Evolutionary conservation across 257 asterid species (phyloP), one percentile per base, ranked within the genome.

Genomic region (Linderniella brevidens): DNA sequence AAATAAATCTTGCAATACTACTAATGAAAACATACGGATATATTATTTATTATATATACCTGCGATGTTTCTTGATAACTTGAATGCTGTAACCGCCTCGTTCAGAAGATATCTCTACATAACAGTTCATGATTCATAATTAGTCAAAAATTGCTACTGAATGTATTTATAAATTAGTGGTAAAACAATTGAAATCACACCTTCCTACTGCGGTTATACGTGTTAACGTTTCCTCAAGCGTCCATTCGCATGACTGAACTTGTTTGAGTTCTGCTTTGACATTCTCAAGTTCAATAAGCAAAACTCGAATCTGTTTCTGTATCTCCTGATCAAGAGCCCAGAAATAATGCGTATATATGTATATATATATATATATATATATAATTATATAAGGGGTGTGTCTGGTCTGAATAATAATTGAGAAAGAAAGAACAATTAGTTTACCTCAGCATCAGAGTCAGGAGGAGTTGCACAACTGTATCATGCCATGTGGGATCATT

Each of bases 31-130:
- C 32, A 25, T 25, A n/a, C 6, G 32, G 32, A 3, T 25, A 25
- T 25, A 25, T n/a, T n/a, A 17, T 16, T 51, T 16, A 41, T 20
- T 42, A 18, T 8, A 9, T 52, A 36, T 69, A 75, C 90, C 82
- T 75, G 82, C 37, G 68, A 67, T n/a, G 86, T 77, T 29, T 72
- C 86, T 11, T 78, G 75, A 61, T 82, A 82, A 58, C 83, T 78
- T 53, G 93, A 78, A 50, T 68, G 74, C 18, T 75, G 76, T 19
- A n/a, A 50, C 68, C 20, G 60, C 77, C 41, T 63, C 58, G 51
- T 49, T 70, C 36, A 78, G 49, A 43, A 82, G 64, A 19, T 55
- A 44, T 35, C 58, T 61, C 90, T 82, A 4, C 13, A 16, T 8
- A 48, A 12, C 13, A 25, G 12, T 19, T 19, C 13, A 8, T 48